Evolutionary conservation across 2,329 filamentous ascomycete species (phyloP), one percentile per base, ranked within the genome.

Genomic region (Aspergillus neoniger): DNA sequence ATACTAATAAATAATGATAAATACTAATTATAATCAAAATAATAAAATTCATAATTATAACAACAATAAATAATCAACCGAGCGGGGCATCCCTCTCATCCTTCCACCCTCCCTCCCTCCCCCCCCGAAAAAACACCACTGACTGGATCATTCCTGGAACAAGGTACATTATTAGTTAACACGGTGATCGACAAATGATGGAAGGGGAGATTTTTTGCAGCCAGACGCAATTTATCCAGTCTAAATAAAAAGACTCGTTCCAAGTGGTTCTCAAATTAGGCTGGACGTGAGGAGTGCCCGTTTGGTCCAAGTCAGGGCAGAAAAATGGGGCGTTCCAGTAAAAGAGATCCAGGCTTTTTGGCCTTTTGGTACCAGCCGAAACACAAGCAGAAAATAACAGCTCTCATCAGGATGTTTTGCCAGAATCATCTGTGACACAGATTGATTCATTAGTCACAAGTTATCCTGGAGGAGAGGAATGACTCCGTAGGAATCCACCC

Each of bases 121-220:
- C 36, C 63, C 57, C 58, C 63, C 49, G 7, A 25, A 53, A 61
- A 57, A 64, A 52, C 30, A 36, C 30, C 10, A 52, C 43, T 55
- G 58, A 59, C 58, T 58, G 48, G 59, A 64, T 60, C 47, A 60
- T 64, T 64, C 57, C 58, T 58, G 60, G 55, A 61, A 58, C 50
- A 59, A 59, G 59, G 61, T 55, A 59, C 60, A 59, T 63, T 57
- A 57, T 36, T 36, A 36, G 30, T 14, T 5, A 56, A 55, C 38
- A 48, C 54, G 60, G 50, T 61, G 63, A 65, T 65, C 63, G 57
- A 60, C 61, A 60, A 67, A 65, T 61, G 56, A 62, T 51, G 21
- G 38, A 57, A 55, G 44, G 43, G 44, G 54, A 55, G 54, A 43
- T 48, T 60, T 48, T 36, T 58, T n/a, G 44, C 50, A 52, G 23